Evolutionary conservation across 257 asterid genomes (phyloP).

Genomic region (Nicotiana attenuata): DNA sequence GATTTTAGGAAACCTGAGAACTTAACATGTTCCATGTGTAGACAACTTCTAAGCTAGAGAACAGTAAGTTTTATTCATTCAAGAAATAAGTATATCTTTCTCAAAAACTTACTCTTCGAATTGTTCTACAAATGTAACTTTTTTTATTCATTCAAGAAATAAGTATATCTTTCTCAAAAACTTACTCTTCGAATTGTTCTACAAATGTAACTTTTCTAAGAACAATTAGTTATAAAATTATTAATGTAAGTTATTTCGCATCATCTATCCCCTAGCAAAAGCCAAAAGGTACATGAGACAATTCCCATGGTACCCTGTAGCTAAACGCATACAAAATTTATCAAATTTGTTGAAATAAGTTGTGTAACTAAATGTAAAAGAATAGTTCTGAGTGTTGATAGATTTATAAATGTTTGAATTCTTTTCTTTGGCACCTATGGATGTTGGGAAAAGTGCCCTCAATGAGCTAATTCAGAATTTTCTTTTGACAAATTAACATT

Average conservation of each 20-base stretch:
- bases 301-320: background rate
- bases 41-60: background rate
- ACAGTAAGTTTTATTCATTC: background rate
- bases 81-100: background rate
- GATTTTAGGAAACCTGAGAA: background rate
- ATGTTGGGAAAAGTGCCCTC: background rate
- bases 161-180: background rate
- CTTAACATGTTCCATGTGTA: background rate
- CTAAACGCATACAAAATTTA: background rate
- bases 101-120: background rate
- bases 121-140: background rate
- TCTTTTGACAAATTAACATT: background rate
- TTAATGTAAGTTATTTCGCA: background rate
- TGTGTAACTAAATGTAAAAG: background rate
- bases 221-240: background rate
- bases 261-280: background rate
- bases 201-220: background rate
- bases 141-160: background rate
- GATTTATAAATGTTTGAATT: background rate
- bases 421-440: background rate
- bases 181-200: background rate
- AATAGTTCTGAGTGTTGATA: background rate
- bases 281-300: background rate
- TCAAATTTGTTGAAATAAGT: background rate
- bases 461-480: background rate